A percentile compares a stretch with the other conserved stretches of the same genome.
phyloP scores from a whole-genome alignment of 768 basidiomycete species.

The Russula emetica region DNA sequence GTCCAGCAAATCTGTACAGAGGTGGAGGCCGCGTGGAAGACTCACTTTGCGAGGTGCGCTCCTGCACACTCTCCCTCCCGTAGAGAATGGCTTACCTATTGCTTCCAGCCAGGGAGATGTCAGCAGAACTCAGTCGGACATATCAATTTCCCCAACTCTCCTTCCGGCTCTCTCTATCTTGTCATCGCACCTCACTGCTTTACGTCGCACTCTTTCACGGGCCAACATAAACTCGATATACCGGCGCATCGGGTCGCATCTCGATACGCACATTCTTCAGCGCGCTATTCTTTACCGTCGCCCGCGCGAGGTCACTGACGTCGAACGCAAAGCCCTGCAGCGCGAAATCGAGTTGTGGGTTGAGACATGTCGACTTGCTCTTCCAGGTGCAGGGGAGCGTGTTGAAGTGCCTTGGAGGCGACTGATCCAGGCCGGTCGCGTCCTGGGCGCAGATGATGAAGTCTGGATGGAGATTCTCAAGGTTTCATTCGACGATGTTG shows the following conservation, averaged over 20 bases:
- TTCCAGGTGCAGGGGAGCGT: constrained; percentile 48
- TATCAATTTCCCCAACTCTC: constrained; percentile 64
- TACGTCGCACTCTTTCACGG: constrained; percentile 61
- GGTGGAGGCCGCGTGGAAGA: constrained; percentile 68
- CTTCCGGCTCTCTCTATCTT: constrained; percentile 72
- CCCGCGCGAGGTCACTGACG: constrained; percentile 49
- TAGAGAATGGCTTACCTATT: constrained; percentile 25
- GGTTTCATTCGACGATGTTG: constrained; percentile 2
- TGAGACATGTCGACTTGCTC: constrained; percentile 64
- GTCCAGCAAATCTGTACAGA: constrained; percentile 79
- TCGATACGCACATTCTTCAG: constrained; percentile 77
- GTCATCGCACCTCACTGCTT: constrained; percentile 70
- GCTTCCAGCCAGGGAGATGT: constrained; percentile 35
- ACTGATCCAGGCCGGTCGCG: constrained; percentile 62
- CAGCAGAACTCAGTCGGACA: constrained; percentile 34
- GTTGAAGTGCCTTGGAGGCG: constrained; percentile 75
- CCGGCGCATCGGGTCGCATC: constrained; percentile 61
- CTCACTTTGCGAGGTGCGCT: constrained; percentile 53
- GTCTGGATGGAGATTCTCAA: constrained; percentile 21
- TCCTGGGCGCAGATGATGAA: constrained; percentile 55
- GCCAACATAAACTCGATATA: constrained; percentile 60
- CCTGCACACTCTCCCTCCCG: background rate
- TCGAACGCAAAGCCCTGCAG: constrained; percentile 57
- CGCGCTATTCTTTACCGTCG: constrained; percentile 79
- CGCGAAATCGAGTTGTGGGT: constrained; percentile 81